Conservation (phyloP, 106 monocot species). For the Dendrobium huoshanense region DNA sequence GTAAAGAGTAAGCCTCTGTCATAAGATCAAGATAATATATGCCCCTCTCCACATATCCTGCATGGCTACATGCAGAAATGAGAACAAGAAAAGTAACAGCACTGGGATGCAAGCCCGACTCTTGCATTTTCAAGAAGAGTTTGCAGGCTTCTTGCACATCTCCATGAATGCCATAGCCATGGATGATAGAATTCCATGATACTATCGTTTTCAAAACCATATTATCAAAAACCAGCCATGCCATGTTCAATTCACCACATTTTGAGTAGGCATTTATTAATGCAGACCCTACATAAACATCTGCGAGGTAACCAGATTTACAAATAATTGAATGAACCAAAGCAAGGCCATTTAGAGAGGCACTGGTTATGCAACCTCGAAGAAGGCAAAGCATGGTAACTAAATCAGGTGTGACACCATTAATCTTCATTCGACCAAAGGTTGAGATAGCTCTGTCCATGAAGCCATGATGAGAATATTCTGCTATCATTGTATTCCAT, state of each 20-base stretch:
- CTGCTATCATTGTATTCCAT: conserved; percentile 52
- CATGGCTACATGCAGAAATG: conserved; percentile 48
- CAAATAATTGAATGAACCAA: conserved; percentile 23
- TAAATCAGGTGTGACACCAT: conserved; percentile 21
- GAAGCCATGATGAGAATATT: conserved; percentile 21
- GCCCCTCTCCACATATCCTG: conserved; percentile 35
- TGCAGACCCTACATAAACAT: conserved; percentile 32
- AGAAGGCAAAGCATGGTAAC: conserved; percentile 38
- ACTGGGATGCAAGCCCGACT: conserved; percentile 20
- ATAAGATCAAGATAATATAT: conserved; percentile 27
- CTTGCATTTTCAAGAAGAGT: conserved; percentile 41
- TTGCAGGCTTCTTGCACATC: conserved; percentile 17
- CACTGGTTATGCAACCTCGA: conserved; percentile 14
- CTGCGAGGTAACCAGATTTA: conserved; percentile 29
- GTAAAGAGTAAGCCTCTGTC: conserved; percentile 16
- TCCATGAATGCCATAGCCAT: conserved; percentile 47
- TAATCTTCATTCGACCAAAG: conserved; percentile 34
- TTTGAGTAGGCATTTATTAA: conserved; percentile 42
- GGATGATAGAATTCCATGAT: conserved; percentile 47
- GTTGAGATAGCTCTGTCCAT: conserved; percentile 19
- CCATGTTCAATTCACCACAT: conserved; percentile 35
- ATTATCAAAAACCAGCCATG: conserved; percentile 26
- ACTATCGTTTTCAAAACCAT: conserved; percentile 28
- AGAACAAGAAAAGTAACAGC: conserved; percentile 39
- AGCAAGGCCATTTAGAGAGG: conserved; percentile 16